Evolutionary conservation across 441 rosid genomes (phyloP).

Genomic region (Iberis amara): DNA sequence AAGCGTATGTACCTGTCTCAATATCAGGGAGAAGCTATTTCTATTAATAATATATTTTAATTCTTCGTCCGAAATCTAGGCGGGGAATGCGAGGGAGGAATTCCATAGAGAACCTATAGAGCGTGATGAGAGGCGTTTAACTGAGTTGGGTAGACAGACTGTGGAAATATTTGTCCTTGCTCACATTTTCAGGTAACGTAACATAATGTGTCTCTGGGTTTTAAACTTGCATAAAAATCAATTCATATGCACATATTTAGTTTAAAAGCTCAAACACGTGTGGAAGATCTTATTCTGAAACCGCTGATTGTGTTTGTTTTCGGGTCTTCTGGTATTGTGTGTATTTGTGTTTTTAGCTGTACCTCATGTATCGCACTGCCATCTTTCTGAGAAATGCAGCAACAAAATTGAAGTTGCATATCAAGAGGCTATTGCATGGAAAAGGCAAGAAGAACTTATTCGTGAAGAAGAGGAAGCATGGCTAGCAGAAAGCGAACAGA

Average conservation of each 20-base stretch:
- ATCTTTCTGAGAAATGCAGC: slow-evolving; percentile 36
- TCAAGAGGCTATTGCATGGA: slow-evolving; percentile 86
- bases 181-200: slow-evolving; percentile 74
- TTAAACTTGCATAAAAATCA: not conserved
- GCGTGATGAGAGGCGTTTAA: slow-evolving; percentile 85
- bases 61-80: slow-evolving; percentile 58
- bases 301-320: too few relatives aligned
- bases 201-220: not conserved
- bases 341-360: too few relatives aligned
- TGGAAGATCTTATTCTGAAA: too few relatives aligned
- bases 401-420: slow-evolving; percentile 82
- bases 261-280: too few relatives aligned
- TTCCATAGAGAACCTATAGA: slow-evolving; percentile 72
- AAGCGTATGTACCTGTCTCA: not conserved
- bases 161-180: slow-evolving; percentile 85
- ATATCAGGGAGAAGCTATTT: too few relatives aligned
- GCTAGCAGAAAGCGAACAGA: slow-evolving; percentile 78
- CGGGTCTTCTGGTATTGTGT: too few relatives aligned
- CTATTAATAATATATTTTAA: too few relatives aligned
- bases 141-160: slow-evolving; percentile 87
- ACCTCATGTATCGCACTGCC: too few relatives aligned
- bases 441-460: slow-evolving; percentile 89
- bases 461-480: slow-evolving; percentile 94
- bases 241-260: too few relatives aligned
- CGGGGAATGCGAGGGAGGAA: slow-evolving; percentile 76